Conservation (phyloP, 305 asterid genomes). For the Fraxinus floribunda region DNA sequence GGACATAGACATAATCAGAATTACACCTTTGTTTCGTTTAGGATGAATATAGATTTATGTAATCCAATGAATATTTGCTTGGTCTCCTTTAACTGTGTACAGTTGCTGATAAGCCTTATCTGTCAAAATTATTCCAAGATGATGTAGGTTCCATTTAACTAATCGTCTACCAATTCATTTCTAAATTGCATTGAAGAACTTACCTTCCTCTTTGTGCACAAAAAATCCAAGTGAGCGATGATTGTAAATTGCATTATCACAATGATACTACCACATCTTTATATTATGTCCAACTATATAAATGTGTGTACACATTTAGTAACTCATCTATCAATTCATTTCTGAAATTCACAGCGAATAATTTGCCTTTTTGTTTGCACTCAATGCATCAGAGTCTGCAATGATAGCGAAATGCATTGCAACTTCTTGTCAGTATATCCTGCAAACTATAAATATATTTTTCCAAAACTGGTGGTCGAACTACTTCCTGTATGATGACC, state of each 20-base stretch:
- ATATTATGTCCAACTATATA: background rate
- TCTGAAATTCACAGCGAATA: background rate
- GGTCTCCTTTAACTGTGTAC: background rate
- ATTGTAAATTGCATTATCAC: background rate
- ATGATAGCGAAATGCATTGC: background rate
- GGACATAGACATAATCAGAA: background rate
- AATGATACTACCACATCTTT: background rate
- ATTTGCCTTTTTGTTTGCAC: background rate
- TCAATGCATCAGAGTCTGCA: background rate
- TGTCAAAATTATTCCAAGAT: background rate
- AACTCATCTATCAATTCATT: background rate
- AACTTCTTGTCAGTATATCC: background rate
- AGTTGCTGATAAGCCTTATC: background rate
- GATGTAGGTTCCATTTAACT: background rate
- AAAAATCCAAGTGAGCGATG: background rate
- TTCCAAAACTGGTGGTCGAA: background rate
- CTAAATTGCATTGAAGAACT: background rate
- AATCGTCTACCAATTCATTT: background rate
- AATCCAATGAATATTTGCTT: background rate
- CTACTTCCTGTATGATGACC: background rate
- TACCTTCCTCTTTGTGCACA: background rate
- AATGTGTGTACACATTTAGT: background rate
- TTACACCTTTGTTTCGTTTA: background rate
- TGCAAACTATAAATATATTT: background rate
- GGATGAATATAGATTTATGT: background rate